Conservation (phyloP, 495 filamentous ascomycete species). For the Amniculicola lignicola region DNA sequence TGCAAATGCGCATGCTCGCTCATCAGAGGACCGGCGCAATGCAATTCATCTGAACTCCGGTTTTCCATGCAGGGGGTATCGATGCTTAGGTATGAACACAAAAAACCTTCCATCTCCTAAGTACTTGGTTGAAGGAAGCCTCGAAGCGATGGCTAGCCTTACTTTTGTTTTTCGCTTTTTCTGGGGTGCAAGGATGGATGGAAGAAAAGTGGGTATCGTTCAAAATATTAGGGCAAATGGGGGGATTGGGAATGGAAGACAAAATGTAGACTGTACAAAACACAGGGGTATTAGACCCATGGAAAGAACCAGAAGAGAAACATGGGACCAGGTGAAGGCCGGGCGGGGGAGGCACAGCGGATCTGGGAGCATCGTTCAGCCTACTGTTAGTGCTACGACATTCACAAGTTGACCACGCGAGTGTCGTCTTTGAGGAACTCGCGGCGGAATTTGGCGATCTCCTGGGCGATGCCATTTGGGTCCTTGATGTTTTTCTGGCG, state of each 20-base stretch:
- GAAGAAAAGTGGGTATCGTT: no score
- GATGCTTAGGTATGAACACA: slow-evolving; percentile 23
- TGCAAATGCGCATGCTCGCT: background rate
- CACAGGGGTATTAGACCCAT: background rate
- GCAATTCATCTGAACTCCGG: slow-evolving; percentile 25
- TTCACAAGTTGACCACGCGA: slow-evolving; percentile 41
- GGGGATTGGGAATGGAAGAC: no score
- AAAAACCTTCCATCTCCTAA: slow-evolving; percentile 12
- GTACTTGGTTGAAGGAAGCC: no score
- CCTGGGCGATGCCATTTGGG: slow-evolving; percentile 72
- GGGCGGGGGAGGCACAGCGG: background rate
- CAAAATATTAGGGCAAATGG: no score
- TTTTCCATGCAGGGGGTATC: slow-evolving; percentile 32
- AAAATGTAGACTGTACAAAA: background rate
- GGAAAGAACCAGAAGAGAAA: background rate
- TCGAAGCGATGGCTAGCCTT: no score
- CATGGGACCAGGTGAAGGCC: background rate
- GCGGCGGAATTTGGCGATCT: slow-evolving; percentile 80
- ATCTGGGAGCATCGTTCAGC: background rate
- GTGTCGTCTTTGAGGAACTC: slow-evolving; percentile 57
- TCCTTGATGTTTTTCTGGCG: slow-evolving; percentile 60
- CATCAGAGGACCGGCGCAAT: background rate
- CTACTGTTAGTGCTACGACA: slow-evolving; percentile 1
- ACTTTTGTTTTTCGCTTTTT: no score
- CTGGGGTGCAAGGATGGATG: no score